A percentile compares a stretch with the other conserved stretches of the same genome.
Conservation (phyloP, 495 filamentous ascomycete genomes). For the Choiromyces venosus region DNA sequence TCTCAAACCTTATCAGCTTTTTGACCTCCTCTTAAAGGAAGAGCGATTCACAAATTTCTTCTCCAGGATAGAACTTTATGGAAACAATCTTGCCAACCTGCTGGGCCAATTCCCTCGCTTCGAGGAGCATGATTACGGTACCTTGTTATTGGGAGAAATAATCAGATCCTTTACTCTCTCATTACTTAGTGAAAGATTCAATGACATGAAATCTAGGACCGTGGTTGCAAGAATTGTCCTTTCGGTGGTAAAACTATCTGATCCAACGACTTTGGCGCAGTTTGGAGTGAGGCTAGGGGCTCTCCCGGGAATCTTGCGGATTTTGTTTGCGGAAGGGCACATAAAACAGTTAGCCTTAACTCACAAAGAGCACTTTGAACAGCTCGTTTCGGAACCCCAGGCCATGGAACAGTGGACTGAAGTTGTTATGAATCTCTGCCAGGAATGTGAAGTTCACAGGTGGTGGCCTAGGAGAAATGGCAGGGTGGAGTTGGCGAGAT, state of each 20-base stretch:
- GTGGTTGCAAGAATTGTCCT: slow-evolving; percentile 6
- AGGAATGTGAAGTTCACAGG: not conserved
- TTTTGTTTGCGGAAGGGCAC: slow-evolving; percentile 4
- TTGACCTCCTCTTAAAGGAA: slow-evolving; percentile 9
- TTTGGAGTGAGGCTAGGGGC: slow-evolving; percentile 15
- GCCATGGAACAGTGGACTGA: not conserved
- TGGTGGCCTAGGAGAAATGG: too few relatives aligned
- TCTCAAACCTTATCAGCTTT: slow-evolving; percentile 17
- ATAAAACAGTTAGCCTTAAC: not conserved
- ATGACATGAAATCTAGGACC: not conserved
- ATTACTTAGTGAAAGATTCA: slow-evolving; percentile 6
- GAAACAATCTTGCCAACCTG: slow-evolving; percentile 3
- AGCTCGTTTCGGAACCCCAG: not conserved
- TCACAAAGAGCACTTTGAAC: not conserved
- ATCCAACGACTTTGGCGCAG: not conserved
- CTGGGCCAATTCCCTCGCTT: not conserved
- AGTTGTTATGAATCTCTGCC: too few relatives aligned
- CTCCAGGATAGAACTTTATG: slow-evolving; percentile 5
- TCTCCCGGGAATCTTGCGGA: slow-evolving; percentile 1
- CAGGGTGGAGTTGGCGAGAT: too few relatives aligned
- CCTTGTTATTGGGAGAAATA: not conserved
- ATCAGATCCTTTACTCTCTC: slow-evolving; percentile 14
- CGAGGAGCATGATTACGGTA: not conserved
- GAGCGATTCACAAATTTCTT: slow-evolving; percentile 10
- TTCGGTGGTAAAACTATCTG: slow-evolving; percentile 6